Evolutionary conservation across 73 alveolate species (phyloP).

Genomic region (Breviolum minutum): DNA sequence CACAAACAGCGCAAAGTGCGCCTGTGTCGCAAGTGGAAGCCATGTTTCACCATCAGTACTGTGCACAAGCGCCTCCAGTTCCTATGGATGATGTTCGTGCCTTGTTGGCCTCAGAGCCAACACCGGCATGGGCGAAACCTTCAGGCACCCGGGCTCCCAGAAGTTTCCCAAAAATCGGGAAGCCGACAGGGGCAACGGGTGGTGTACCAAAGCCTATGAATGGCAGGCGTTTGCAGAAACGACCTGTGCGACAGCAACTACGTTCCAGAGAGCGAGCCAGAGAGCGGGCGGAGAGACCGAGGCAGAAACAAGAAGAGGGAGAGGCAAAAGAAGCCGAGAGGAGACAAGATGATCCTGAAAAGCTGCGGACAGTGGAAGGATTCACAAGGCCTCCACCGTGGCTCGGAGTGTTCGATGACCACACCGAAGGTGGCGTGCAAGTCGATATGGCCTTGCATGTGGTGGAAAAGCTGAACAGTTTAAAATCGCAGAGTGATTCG

Average conservation of each 20-base stretch:
- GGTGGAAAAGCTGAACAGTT: neutral
- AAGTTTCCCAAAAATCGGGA: neutral
- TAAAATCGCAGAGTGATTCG: neutral
- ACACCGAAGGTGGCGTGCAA: slow-evolving; percentile 38
- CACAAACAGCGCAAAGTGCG: neutral
- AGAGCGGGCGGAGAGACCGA: neutral
- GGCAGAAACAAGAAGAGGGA: neutral
- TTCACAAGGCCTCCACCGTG: neutral
- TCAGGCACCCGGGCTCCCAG: neutral
- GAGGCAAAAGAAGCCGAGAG: neutral
- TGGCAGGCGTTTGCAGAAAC: neutral
- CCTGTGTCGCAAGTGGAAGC: slow-evolving; percentile 50
- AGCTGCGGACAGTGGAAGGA: neutral
- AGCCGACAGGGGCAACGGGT: neutral
- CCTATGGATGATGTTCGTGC: slow-evolving; percentile 36
- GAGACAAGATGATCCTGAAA: neutral
- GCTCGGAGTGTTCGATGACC: slow-evolving; percentile 9
- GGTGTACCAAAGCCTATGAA: neutral
- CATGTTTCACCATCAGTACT: slow-evolving; percentile 16
- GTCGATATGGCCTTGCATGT: neutral
- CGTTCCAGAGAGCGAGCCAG: neutral
- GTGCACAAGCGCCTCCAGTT: slow-evolving; percentile 17
- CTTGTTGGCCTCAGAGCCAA: slow-evolving; percentile 29
- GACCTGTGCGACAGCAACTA: neutral
- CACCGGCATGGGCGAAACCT: neutral